Conservation (phyloP, 495 filamentous ascomycete genomes). For the Aspergillus coremiiformis region DNA sequence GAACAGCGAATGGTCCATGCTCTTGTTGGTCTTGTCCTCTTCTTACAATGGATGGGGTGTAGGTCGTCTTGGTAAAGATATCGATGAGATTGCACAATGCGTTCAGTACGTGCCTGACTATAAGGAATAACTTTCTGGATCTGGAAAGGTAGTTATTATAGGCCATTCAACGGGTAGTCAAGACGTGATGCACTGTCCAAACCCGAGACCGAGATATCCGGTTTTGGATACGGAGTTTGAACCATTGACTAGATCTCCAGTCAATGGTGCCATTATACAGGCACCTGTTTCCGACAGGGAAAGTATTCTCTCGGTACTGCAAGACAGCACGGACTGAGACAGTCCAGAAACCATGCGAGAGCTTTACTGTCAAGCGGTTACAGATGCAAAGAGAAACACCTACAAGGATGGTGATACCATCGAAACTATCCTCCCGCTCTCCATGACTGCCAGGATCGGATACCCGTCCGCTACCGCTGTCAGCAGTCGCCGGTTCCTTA, state of each 20-base stretch:
- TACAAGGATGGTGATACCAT: not conserved
- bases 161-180: conserved; percentile 84
- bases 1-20: conserved; percentile 52
- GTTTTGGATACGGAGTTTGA: conserved; percentile 24
- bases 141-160: conserved; percentile 66
- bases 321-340: conserved; percentile 24
- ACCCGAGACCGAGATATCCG: conserved; percentile 26
- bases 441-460: conserved; percentile 27
- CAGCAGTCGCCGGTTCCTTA: conserved; percentile 57
- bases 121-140: conserved; percentile 28
- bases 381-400: not conserved
- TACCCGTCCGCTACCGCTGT: conserved; percentile 45
- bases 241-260: conserved; percentile 25
- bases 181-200: conserved; percentile 59
- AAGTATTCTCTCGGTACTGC: conserved; percentile 41
- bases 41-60: conserved; percentile 69
- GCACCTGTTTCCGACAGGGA: conserved; percentile 78
- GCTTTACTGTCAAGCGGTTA: not conserved
- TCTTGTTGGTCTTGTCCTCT: conserved; percentile 52
- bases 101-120: conserved; percentile 58
- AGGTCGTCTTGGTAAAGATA: conserved; percentile 59
- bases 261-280: conserved; percentile 81
- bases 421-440: conserved; percentile 19
- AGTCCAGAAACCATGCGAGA: not conserved
- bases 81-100: conserved; percentile 58